phyloP scores from a whole-genome alignment of 1,284 basidiomycete species.

The Mycena citricolor region DNA sequence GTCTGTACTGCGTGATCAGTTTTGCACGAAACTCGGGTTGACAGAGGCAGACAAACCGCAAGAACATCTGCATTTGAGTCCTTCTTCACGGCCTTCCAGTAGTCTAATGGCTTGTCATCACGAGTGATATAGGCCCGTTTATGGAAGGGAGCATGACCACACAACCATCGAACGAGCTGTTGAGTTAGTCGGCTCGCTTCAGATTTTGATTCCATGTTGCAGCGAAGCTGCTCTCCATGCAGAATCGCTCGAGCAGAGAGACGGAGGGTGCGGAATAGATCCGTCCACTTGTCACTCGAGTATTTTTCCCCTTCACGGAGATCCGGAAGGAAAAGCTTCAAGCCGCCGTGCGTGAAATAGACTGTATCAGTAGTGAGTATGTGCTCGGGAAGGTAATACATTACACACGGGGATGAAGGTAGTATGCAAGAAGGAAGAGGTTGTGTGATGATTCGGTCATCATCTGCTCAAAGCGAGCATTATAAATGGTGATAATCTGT shows the following conservation, averaged over 20 bases:
- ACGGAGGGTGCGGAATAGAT: constrained; percentile 18
- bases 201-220: background rate
- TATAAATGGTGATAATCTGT: constrained; percentile 23
- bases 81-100: constrained; percentile 21
- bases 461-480: constrained; percentile 29
- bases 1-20: constrained; percentile 19
- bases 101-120: constrained; percentile 22
- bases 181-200: constrained; percentile 14
- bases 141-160: constrained; percentile 24
- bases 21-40: too few species aligned
- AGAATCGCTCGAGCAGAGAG: constrained; percentile 15
- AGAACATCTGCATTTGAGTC: constrained; percentile 28
- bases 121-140: constrained; percentile 16
- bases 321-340: constrained; percentile 25
- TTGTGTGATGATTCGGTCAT: constrained; percentile 30
- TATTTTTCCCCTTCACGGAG: constrained; percentile 17
- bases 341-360: constrained; percentile 22
- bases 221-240: constrained; percentile 16
- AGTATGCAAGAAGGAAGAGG: constrained; percentile 30
- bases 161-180: constrained; percentile 24
- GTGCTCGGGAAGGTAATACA: background rate
- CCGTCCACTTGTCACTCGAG: constrained; percentile 11
- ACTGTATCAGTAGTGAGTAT: constrained; percentile 16
- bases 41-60: constrained; percentile 21
- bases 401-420: constrained; percentile 26